A percentile compares a stretch with the other conserved stretches of the same genome.
Conservation (phyloP, 306 rosid genomes). For the Gastrolobium bilobum region DNA sequence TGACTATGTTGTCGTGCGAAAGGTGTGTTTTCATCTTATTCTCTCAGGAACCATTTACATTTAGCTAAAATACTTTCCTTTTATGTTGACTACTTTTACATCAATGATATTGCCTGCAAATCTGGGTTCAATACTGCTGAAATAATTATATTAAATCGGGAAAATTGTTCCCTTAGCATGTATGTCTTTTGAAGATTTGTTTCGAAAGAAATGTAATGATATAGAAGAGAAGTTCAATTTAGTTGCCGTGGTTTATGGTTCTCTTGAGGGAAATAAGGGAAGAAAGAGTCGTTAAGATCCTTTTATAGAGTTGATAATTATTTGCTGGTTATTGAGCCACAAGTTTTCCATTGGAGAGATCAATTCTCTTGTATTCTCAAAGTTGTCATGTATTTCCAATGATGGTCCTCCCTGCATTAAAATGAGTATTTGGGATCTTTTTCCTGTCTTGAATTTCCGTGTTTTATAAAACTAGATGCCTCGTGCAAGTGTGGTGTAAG, state of each 20-base stretch:
- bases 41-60: background rate
- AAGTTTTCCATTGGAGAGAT: slow-evolving; percentile 9
- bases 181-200: background rate
- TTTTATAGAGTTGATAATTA: background rate
- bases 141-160: background rate
- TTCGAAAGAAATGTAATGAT: background rate
- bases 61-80: slow-evolving; percentile 25
- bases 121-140: slow-evolving; percentile 12
- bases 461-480: background rate
- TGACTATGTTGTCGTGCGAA: slow-evolving; percentile 89
- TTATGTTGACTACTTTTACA: background rate
- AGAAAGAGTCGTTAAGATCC: slow-evolving; percentile 5
- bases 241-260: background rate
- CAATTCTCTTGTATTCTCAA: slow-evolving; percentile 8
- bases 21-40: slow-evolving; percentile 65
- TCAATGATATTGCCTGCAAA: slow-evolving; percentile 22
- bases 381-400: background rate
- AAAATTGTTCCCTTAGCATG: background rate
- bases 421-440: background rate
- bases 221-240: slow-evolving; percentile 10
- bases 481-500: background rate
- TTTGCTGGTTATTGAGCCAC: slow-evolving; percentile 14
- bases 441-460: background rate
- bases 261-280: background rate
- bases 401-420: background rate